These are phyloP conservation scores for Garcia nutans DNA, from an alignment of 345 rosid genomes.

Conservation along the genomic window DNA sequence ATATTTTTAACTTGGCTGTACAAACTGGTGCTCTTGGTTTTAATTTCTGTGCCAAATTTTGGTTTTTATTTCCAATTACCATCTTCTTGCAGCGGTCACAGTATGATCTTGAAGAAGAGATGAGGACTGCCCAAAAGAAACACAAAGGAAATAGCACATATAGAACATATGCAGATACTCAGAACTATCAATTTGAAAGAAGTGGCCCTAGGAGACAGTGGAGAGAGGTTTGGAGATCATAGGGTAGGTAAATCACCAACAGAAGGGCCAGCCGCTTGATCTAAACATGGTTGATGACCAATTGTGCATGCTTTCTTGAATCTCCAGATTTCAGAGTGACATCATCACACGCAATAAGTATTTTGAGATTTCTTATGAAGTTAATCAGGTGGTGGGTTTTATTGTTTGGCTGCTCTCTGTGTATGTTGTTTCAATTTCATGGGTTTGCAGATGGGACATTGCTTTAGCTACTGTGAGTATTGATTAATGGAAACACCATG, in stretches of 20 bases:
- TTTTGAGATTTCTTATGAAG: not conserved
- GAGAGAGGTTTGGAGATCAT: constrained; percentile 26
- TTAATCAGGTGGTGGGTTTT: not conserved
- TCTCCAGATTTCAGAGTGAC: not conserved
- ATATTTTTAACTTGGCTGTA: not conserved
- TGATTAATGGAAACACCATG: not conserved
- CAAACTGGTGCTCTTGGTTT: not conserved
- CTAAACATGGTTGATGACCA: constrained; percentile 1
- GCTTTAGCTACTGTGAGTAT: not conserved
- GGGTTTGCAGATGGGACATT: not conserved
- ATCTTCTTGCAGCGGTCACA: constrained; percentile 56
- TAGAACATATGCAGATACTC: constrained; percentile 46
- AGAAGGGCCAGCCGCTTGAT: not conserved
- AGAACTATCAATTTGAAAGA: constrained; percentile 52
- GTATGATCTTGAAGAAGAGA: constrained; percentile 87
- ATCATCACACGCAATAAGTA: not conserved
- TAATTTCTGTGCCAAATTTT: not conserved
- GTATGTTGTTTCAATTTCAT: not conserved
- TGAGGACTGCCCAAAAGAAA: constrained; percentile 58
- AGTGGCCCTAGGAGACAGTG: constrained; percentile 25
- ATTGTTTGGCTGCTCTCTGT: not conserved
- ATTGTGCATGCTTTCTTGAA: not conserved
- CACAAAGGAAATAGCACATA: constrained; percentile 48
- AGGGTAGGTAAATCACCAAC: constrained; percentile 15
- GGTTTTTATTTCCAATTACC: not conserved